Evolutionary conservation across 257 asterid species (phyloP).

Genomic region (Solanum arcanum): DNA sequence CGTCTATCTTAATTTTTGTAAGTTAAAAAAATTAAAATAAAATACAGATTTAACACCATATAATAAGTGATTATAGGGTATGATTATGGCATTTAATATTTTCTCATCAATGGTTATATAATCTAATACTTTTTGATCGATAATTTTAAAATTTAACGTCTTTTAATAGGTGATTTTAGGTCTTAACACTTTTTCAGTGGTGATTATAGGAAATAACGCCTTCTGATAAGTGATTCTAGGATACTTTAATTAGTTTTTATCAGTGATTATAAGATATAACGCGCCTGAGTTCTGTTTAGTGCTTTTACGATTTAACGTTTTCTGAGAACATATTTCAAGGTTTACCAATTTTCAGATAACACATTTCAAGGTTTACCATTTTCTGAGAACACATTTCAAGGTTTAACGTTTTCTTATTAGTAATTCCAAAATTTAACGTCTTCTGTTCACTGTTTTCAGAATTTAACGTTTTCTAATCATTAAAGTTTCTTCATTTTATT

Average conservation of each 20-base stretch:
- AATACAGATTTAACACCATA: neutral
- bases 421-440: neutral
- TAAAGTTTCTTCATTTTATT: neutral
- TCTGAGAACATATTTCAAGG: neutral
- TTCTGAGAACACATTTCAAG: neutral
- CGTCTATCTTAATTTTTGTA: neutral
- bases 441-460: too few species aligned
- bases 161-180: neutral
- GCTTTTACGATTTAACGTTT: too few species aligned
- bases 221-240: neutral
- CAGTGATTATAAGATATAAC: neutral
- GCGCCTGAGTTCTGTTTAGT: rapidly evolving
- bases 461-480: neutral
- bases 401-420: too few species aligned
- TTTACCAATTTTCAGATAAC: neutral
- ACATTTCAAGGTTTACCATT: neutral
- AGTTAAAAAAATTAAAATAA: too few species aligned
- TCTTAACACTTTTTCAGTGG: neutral
- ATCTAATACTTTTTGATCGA: neutral
- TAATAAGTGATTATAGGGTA: neutral
- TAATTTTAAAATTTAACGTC: neutral
- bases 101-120: neutral
- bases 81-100: neutral
- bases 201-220: neutral
- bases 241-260: too few species aligned